Base-by-base conservation (phyloP, 2,329 filamentous ascomycete species). In the Penicillium italicum region DNA sequence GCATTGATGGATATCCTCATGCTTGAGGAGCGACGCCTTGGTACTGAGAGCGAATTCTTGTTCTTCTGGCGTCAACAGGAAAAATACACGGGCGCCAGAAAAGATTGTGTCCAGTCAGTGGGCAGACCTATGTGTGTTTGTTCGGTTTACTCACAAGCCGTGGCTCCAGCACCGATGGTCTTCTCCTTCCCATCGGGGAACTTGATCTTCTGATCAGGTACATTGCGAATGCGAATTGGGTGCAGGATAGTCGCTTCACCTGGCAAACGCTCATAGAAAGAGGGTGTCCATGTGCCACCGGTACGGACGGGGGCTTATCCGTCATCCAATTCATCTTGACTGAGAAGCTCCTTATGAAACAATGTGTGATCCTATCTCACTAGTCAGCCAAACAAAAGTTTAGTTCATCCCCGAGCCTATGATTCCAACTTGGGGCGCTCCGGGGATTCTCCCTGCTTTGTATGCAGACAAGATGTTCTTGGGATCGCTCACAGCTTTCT, bases 231-330 rank as follows among this genome's bases (percentile, higher is more conserved):
- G 18, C 43, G 42, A 30, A 55, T 57, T 22, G 55, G 51, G 31
- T 55, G 51, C n/a, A 57, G 24, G 18, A 57, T 57, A 18, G 51
- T 57, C 16, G 55, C 55, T 42, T 57, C 55, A 10, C 55, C 55
- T 6, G 55, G 51, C 24, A 55, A 24, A 9, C 55, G 41, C 20
- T 57, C 55, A 44, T 51, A 57, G 36, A 57, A 57, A 1, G 55
- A n/a, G 55, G 11, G 51, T 55, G 40, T 57, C 55, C 55, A 51
- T 55, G 14, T 57, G 55, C 55, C 55, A 55, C 12, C 55, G 48
- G 33, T 57, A 57, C 20, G 55, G 47, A 7, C 55, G 51, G 14
- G 51, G n/a, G n/a, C n/a, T n/a, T 57, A 28, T 48, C 55, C 46
- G n/a, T 57, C 33, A 14, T 54, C 50, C 11, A 57, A 20, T n/a